Percentiles rank a stretch among this genome's conserved stretches.
These are phyloP conservation scores for Endothia cerciana DNA, from an alignment of 2,329 filamentous ascomycete species.

Conservation along the genomic window DNA sequence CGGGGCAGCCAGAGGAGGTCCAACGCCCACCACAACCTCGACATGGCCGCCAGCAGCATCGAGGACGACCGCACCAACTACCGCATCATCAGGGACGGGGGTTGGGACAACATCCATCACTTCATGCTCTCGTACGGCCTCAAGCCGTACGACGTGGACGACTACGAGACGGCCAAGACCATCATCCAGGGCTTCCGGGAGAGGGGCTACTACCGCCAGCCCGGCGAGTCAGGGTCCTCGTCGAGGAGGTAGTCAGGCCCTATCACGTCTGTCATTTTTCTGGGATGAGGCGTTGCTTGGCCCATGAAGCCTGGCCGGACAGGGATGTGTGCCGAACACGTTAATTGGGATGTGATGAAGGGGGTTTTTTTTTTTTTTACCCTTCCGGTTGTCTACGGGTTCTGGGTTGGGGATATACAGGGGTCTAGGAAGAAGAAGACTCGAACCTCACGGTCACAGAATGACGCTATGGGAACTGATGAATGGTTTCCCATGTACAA, in stretches of 20 bases:
- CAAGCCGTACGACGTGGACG: slow-evolving; percentile 28
- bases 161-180: slow-evolving; percentile 29
- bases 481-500: neutral
- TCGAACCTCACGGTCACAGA: slow-evolving; percentile 5
- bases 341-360: neutral
- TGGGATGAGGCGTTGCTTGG: neutral
- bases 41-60: slow-evolving; percentile 22
- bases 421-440: neutral
- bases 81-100: slow-evolving; percentile 28
- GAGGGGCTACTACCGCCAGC: slow-evolving; percentile 26
- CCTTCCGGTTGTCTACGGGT: neutral
- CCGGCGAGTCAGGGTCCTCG: slow-evolving; percentile 17
- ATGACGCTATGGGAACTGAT: neutral
- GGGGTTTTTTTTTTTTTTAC: neutral
- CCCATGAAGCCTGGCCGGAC: neutral
- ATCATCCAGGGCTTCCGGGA: slow-evolving; percentile 30
- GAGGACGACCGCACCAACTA: slow-evolving; percentile 30
- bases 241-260: neutral
- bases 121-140: slow-evolving; percentile 30
- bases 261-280: neutral
- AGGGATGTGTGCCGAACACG: neutral
- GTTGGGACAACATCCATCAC: slow-evolving; percentile 29
- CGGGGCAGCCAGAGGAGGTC: slow-evolving; percentile 25
- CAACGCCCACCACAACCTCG: slow-evolving; percentile 29
- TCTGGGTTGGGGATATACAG: neutral